A percentile compares a stretch with the other conserved stretches of the same genome.
Evolutionary conservation across 352 stramenopile genomes (phyloP).

Genomic region (Globisporangium apiculatum): DNA sequence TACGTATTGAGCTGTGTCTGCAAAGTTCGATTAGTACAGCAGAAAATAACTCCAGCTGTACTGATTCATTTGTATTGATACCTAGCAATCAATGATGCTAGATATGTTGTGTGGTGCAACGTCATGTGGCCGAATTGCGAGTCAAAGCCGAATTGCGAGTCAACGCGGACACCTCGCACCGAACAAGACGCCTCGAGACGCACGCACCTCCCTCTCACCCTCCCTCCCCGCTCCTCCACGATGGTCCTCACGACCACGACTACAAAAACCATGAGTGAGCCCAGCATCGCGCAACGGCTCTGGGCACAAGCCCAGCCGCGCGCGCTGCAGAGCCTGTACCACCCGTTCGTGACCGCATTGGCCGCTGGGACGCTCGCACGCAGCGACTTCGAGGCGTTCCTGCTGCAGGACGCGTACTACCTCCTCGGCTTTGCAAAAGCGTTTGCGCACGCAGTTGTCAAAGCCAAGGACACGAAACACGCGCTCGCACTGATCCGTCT

Average conservation of each 20-base stretch:
- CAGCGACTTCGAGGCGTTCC: slow-evolving; percentile 32
- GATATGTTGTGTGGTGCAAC: too few species aligned
- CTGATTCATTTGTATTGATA: too few species aligned
- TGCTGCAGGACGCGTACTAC: slow-evolving; percentile 55
- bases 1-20: too few species aligned
- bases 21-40: too few species aligned
- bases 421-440: slow-evolving; percentile 42
- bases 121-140: too few species aligned
- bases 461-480: slow-evolving; percentile 24
- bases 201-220: too few species aligned
- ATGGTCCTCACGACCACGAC: not conserved
- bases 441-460: slow-evolving; percentile 39
- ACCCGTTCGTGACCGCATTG: slow-evolving; percentile 41
- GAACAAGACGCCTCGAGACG: too few species aligned
- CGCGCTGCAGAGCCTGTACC: slow-evolving; percentile 35
- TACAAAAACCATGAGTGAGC: not conserved
- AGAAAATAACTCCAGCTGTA: too few species aligned
- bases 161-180: too few species aligned
- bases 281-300: slow-evolving; percentile 15
- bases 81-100: too few species aligned
- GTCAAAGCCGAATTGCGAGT: too few species aligned
- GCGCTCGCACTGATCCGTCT: slow-evolving; percentile 30
- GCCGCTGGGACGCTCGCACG: slow-evolving; percentile 22
- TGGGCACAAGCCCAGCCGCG: slow-evolving; percentile 25
- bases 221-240: too few species aligned